phyloP scores from a whole-genome alignment of 1,139 yeast genomes.

The Diutina scorzettiae region DNA sequence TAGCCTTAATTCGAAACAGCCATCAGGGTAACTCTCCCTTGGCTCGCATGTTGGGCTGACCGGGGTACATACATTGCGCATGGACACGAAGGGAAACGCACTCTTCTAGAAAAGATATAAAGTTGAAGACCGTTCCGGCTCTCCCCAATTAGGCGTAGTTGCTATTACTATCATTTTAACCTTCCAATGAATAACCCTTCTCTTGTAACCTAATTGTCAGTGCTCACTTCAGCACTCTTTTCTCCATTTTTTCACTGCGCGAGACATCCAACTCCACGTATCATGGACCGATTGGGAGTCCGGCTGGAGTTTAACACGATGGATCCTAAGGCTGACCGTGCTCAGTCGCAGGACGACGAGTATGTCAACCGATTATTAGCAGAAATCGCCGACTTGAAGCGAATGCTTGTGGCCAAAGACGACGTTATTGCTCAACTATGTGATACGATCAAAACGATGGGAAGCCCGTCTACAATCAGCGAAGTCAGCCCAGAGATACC shows the following conservation, averaged over 20 bases:
- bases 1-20: no score
- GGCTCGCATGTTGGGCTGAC: no score
- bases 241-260: background rate
- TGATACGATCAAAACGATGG: background rate
- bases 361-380: background rate
- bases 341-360: background rate
- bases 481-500: background rate
- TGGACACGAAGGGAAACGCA: no score
- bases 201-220: no score
- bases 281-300: background rate
- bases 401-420: background rate
- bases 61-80: no score
- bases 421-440: background rate
- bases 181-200: no score
- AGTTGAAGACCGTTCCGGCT: no score
- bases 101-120: no score
- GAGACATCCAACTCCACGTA: background rate
- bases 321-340: conserved; percentile 1
- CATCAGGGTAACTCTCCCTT: no score
- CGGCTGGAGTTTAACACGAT: background rate
- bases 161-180: no score
- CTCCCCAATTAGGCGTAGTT: no score
- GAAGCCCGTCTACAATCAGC: background rate
- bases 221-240: no score
- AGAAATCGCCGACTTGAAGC: background rate